A percentile compares a stretch with the other conserved stretches of the same genome.
Evolutionary conservation across 371 early-diverging fungal species (phyloP).

Genomic region (Actinomucor elegans): DNA sequence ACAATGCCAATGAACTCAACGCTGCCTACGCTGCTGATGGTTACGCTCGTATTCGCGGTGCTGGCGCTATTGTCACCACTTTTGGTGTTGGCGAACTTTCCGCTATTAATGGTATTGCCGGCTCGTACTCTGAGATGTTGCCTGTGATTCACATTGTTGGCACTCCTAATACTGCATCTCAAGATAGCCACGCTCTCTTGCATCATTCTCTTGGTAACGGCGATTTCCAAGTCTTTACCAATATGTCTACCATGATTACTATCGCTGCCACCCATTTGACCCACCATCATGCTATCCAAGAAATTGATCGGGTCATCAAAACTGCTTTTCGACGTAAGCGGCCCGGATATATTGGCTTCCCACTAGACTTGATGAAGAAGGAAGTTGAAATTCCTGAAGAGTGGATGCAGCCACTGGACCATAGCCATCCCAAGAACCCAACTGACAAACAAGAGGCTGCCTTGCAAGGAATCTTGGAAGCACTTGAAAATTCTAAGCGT

Average conservation of each 20-base stretch:
- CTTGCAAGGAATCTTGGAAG: constrained; percentile 22
- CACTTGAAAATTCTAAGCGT: constrained; percentile 28
- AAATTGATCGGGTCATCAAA: constrained; percentile 43
- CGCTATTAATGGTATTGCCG: constrained; percentile 54
- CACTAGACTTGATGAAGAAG: constrained; percentile 38
- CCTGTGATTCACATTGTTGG: constrained; percentile 60
- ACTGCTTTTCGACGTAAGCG: constrained; percentile 21
- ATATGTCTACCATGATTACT: constrained; percentile 41
- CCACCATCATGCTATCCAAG: constrained; percentile 27
- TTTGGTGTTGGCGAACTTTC: constrained; percentile 61
- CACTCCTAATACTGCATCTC: constrained; percentile 40
- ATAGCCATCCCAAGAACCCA: constrained; percentile 21
- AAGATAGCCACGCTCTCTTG: constrained; percentile 37
- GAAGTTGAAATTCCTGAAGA: constrained; percentile 23
- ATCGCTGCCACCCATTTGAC: constrained; percentile 36
- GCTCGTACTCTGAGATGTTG: constrained; percentile 56
- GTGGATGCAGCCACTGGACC: not conserved
- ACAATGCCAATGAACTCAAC: constrained; percentile 47
- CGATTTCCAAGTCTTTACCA: constrained; percentile 41
- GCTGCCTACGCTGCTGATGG: constrained; percentile 58
- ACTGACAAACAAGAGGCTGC: constrained; percentile 23
- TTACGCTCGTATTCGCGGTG: constrained; percentile 45
- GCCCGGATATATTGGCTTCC: constrained; percentile 50
- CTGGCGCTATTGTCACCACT: constrained; percentile 49
- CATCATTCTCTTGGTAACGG: constrained; percentile 61